phyloP scores from a whole-genome alignment of 2,329 filamentous ascomycete genomes.

The Xenoacremonium recifei region DNA sequence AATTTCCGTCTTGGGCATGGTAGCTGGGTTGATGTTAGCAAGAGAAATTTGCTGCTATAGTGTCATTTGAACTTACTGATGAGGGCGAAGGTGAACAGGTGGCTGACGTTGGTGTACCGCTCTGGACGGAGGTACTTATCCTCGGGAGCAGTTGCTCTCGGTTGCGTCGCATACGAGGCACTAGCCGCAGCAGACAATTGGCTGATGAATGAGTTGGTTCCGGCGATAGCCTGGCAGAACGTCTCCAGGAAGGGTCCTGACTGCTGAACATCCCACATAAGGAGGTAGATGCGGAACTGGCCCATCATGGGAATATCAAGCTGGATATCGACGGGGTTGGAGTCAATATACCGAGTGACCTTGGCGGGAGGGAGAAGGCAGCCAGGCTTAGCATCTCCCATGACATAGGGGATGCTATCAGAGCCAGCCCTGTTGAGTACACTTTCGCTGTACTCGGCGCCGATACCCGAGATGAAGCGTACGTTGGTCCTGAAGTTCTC shows the following conservation, averaged over 20 bases:
- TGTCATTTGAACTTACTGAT: slow-evolving; percentile 52
- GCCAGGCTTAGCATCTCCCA: slow-evolving; percentile 52
- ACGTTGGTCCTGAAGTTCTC: slow-evolving; percentile 70
- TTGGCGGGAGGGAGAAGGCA: slow-evolving; percentile 64
- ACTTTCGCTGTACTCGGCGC: slow-evolving; percentile 58
- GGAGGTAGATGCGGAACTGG: slow-evolving; percentile 74
- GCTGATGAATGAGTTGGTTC: slow-evolving; percentile 53
- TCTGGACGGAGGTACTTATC: slow-evolving; percentile 67
- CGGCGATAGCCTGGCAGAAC: slow-evolving; percentile 55
- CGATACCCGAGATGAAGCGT: slow-evolving; percentile 71
- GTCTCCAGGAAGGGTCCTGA: slow-evolving; percentile 57
- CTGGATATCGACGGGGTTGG: slow-evolving; percentile 75
- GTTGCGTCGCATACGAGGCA: slow-evolving; percentile 60
- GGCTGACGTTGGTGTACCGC: slow-evolving; percentile 66
- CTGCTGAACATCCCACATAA: slow-evolving; percentile 60
- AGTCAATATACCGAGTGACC: slow-evolving; percentile 72
- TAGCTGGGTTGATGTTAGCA: slow-evolving; percentile 38
- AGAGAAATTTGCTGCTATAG: too few species aligned
- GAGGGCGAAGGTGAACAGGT: slow-evolving; percentile 66
- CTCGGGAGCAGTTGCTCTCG: slow-evolving; percentile 54
- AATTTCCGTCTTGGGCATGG: slow-evolving; percentile 59
- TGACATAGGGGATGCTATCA: slow-evolving; percentile 37
- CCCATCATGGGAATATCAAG: slow-evolving; percentile 75
- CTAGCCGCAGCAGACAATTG: slow-evolving; percentile 58
- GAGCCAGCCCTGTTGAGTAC: slow-evolving; percentile 43